Conservation (phyloP, 176 grass and related monocot genomes). For the Triticum turgidum region DNA sequence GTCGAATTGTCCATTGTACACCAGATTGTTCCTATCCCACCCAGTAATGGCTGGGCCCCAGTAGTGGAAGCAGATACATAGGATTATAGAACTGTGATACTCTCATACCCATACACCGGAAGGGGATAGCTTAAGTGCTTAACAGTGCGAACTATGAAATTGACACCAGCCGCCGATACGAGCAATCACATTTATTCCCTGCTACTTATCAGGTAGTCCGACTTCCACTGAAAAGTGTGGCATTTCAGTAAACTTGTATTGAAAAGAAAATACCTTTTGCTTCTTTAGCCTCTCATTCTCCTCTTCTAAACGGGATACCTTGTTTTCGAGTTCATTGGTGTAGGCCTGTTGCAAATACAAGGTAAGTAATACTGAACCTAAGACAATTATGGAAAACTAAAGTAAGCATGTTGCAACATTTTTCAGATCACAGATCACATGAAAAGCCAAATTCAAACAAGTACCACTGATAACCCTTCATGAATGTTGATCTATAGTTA, state of each 20-base stretch:
- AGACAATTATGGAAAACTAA: background rate
- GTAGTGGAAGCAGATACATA: conserved; percentile 1
- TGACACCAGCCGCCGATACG: background rate
- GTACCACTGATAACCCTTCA: background rate
- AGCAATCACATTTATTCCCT: conserved; percentile 15
- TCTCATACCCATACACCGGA: background rate
- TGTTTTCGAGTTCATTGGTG: conserved; percentile 98
- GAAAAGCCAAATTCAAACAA: conserved; percentile 1
- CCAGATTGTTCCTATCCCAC: background rate
- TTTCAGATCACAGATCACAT: conserved; percentile 11
- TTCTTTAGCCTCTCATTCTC: conserved; percentile 82
- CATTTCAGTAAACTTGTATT: conserved; percentile 8
- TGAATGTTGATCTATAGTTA: background rate
- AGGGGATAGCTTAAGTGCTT: background rate
- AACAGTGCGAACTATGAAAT: background rate
- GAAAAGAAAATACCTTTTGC: conserved; percentile 67
- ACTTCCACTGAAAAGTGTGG: background rate
- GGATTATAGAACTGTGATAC: background rate
- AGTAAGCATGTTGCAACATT: background rate
- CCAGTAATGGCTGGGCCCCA: background rate
- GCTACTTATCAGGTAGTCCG: background rate
- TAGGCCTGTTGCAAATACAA: conserved; percentile 75
- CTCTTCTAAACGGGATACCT: conserved; percentile 89
- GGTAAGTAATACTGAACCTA: conserved; percentile 7
- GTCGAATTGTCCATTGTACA: background rate